Conservation (phyloP, 352 stramenopile genomes). For the Halophytophthora polymorphica region DNA sequence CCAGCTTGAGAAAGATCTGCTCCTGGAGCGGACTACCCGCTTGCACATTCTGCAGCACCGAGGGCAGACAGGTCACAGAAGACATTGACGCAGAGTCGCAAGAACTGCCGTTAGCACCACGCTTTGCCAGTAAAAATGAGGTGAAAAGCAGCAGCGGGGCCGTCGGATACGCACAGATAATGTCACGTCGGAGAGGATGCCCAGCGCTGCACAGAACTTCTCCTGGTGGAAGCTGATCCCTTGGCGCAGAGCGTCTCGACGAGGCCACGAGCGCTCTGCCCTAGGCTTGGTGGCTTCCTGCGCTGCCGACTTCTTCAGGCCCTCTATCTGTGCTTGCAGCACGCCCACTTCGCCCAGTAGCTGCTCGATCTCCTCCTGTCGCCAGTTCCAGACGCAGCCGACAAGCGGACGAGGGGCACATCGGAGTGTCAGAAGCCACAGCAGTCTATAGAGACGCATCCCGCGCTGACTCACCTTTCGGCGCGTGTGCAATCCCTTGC, state of each 20-base stretch:
- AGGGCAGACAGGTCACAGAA: neutral
- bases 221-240: constrained; percentile 15
- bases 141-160: neutral
- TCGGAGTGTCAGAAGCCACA: neutral
- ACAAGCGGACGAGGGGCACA: neutral
- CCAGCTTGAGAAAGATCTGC: constrained; percentile 19
- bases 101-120: too few relatives aligned
- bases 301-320: constrained; percentile 24
- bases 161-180: constrained; percentile 29
- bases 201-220: constrained; percentile 19
- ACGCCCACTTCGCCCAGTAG: constrained; percentile 22
- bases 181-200: constrained; percentile 30
- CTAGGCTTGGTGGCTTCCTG: constrained; percentile 8
- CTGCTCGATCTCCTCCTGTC: constrained; percentile 28
- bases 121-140: neutral
- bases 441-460: neutral
- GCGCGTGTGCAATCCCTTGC: constrained; percentile 29
- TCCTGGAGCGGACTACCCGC: constrained; percentile 26
- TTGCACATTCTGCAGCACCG: constrained; percentile 18
- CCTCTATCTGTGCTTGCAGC: constrained; percentile 23
- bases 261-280: constrained; percentile 9
- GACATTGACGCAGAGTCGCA: neutral
- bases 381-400: too few relatives aligned
- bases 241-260: constrained; percentile 15
- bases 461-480: constrained; percentile 20